Percentiles rank a stretch among this genome's conserved stretches.
phyloP scores from a whole-genome alignment of 768 basidiomycete genomes.

The Mycena pura region DNA sequence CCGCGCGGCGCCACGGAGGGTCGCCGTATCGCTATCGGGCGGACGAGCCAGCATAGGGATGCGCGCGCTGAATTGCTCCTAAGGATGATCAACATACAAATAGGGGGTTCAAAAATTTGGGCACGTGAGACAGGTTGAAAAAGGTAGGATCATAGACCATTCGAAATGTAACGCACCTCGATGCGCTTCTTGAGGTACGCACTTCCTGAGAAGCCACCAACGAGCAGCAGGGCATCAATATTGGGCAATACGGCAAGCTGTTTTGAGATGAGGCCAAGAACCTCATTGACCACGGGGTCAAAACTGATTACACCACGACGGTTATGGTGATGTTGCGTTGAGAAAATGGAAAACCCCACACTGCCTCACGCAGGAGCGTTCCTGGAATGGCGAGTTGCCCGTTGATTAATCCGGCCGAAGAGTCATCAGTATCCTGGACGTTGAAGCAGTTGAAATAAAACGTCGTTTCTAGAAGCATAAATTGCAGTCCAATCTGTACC shows the following conservation, averaged over 20 bases:
- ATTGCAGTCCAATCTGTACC: neutral
- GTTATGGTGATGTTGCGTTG: neutral
- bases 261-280: conserved; percentile 16
- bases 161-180: conserved; percentile 54
- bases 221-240: conserved; percentile 85
- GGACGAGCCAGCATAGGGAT: conserved; percentile 84
- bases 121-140: too few relatives aligned
- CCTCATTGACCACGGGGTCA: conserved; percentile 82
- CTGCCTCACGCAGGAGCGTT: conserved; percentile 76
- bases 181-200: conserved; percentile 85
- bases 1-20: conserved; percentile 85
- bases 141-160: neutral
- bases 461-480: conserved; percentile 62
- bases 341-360: conserved; percentile 35
- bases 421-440: conserved; percentile 81
- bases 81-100: conserved; percentile 14
- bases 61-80: conserved; percentile 71
- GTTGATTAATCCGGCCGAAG: conserved; percentile 78
- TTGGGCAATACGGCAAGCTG: conserved; percentile 24
- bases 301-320: conserved; percentile 45
- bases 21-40: conserved; percentile 88
- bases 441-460: conserved; percentile 94
- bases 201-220: conserved; percentile 89
- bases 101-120: conserved; percentile 1
- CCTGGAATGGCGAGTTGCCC: conserved; percentile 88